These are phyloP conservation scores for Pyrenophora seminiperda DNA, from an alignment of 2,329 filamentous ascomycete genomes.

Conservation along the genomic window DNA sequence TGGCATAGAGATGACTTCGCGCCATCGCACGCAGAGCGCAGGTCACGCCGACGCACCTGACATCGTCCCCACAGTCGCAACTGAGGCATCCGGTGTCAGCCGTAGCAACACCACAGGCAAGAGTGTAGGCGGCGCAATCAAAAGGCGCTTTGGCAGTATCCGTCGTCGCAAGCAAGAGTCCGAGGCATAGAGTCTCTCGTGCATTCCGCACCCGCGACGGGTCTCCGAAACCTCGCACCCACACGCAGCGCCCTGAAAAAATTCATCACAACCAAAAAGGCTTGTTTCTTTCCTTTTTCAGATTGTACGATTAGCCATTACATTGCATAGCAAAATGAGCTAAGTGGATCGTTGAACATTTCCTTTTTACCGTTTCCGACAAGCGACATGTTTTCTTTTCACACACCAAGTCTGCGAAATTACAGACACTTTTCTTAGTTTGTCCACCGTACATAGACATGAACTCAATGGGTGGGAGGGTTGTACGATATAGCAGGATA, in stretches of 20 bases:
- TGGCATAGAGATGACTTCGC: conserved; percentile 54
- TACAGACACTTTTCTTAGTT: no score
- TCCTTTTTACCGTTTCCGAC: neutral
- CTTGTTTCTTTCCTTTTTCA: neutral
- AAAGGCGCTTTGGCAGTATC: conserved; percentile 55
- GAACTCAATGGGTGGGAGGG: no score
- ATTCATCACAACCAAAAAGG: neutral
- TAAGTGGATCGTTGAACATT: neutral
- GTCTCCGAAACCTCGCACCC: neutral
- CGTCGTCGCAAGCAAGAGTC: conserved; percentile 44
- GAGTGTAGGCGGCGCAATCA: conserved; percentile 47
- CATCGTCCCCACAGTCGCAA: conserved; percentile 30
- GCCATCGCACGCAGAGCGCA: conserved; percentile 45
- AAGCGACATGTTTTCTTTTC: no score
- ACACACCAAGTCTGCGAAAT: no score
- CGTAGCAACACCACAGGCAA: conserved; percentile 47
- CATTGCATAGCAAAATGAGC: neutral
- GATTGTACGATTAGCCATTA: conserved; percentile 8
- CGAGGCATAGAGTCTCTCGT: conserved; percentile 25
- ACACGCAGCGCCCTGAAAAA: neutral
- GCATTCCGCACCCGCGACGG: conserved; percentile 2
- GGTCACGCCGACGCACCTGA: conserved; percentile 38
- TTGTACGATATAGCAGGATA: no score
- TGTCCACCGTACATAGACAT: no score
- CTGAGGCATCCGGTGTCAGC: conserved; percentile 35